Evolutionary conservation across 2,329 filamentous ascomycete species (phyloP).

Genomic region (Aureobasidium lini): DNA sequence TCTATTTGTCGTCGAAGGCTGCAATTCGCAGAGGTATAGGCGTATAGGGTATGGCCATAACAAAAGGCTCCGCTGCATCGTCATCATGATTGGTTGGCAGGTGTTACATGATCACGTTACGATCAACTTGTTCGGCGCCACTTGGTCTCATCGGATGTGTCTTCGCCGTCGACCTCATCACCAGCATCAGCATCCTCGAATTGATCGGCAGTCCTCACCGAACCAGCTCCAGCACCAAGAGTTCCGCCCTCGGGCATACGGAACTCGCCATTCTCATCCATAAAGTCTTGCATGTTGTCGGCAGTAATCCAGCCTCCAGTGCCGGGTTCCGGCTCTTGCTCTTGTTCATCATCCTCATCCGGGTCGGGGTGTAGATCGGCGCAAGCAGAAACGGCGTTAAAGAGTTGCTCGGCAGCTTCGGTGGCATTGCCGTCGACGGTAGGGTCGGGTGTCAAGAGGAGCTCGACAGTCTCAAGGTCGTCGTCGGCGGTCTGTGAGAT

Average conservation of each 20-base stretch:
- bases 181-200: conserved; percentile 34
- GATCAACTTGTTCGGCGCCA: conserved; percentile 45
- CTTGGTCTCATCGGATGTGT: conserved; percentile 35
- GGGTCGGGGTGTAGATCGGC: conserved; percentile 71
- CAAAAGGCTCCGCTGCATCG: too few species aligned
- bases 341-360: conserved; percentile 45
- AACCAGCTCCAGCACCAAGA: conserved; percentile 25
- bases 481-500: conserved; percentile 54
- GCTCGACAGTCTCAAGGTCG: conserved; percentile 55
- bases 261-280: conserved; percentile 76
- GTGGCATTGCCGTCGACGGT: conserved; percentile 15
- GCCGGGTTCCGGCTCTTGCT: conserved; percentile 56
- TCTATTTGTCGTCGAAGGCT: too few species aligned
- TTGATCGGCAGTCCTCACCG: conserved; percentile 35
- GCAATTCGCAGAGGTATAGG: too few species aligned
- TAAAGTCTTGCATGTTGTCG: conserved; percentile 79
- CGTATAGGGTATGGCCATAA: too few species aligned
- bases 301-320: conserved; percentile 82
- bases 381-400: conserved; percentile 64
- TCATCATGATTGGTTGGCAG: too few species aligned
- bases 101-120: too few species aligned
- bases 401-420: conserved; percentile 45
- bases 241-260: conserved; percentile 55
- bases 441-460: conserved; percentile 54
- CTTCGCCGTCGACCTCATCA: conserved; percentile 24